Conservation (phyloP, 495 filamentous ascomycete genomes). For the Penicillium verhagenii region DNA sequence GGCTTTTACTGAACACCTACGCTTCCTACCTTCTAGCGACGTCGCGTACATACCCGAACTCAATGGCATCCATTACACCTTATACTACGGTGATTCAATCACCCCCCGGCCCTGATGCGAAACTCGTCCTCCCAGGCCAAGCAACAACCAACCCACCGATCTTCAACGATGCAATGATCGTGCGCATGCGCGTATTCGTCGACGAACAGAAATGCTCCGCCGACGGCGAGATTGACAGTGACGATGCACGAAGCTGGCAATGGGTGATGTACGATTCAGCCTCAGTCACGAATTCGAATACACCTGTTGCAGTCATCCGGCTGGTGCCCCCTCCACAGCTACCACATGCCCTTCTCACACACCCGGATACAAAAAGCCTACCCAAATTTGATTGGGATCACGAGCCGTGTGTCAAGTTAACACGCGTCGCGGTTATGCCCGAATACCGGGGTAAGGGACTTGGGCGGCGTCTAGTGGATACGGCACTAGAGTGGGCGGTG, state of each 20-base stretch:
- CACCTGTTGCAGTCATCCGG: constrained; percentile 65
- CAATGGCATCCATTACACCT: background rate
- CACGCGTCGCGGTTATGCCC: constrained; percentile 66
- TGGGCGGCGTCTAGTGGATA: constrained; percentile 59
- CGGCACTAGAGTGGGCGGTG: constrained; percentile 60
- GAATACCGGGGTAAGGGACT: constrained; percentile 64
- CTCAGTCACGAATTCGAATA: background rate
- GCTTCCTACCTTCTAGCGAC: too few species aligned
- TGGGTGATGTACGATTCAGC: constrained; percentile 65
- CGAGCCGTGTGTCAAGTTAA: constrained; percentile 77
- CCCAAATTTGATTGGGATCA: constrained; percentile 27
- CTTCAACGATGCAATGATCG: constrained; percentile 75
- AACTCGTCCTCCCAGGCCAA: constrained; percentile 21
- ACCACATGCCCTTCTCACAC: constrained; percentile 50
- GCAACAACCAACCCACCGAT: constrained; percentile 46
- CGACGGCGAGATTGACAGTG: constrained; percentile 71
- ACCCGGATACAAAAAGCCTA: background rate
- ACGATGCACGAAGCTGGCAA: constrained; percentile 77
- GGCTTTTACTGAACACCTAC: too few species aligned
- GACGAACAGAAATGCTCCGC: constrained; percentile 68
- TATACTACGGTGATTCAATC: constrained; percentile 24
- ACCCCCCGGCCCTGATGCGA: constrained; percentile 19
- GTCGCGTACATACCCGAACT: too few species aligned
- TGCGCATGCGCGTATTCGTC: constrained; percentile 77
- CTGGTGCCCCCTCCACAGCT: constrained; percentile 75